phyloP scores from a whole-genome alignment of 768 basidiomycete genomes.

The Podaxis sp. region DNA sequence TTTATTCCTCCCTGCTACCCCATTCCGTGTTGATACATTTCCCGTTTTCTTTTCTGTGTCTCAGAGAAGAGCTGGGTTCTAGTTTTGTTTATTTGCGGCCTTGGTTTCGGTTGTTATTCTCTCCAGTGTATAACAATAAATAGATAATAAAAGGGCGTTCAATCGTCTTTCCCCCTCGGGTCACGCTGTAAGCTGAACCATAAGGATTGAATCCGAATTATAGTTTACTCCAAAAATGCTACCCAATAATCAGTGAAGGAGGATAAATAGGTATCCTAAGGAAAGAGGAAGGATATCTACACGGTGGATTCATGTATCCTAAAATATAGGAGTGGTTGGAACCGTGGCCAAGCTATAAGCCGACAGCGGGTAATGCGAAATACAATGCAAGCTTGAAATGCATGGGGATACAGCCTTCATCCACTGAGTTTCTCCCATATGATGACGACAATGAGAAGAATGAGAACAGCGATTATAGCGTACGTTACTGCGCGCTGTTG shows the following conservation, averaged over 20 bases:
- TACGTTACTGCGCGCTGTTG: slow-evolving; percentile 90
- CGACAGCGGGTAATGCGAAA: not conserved
- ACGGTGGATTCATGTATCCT: no score
- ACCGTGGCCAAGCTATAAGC: not conserved
- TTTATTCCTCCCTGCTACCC: not conserved
- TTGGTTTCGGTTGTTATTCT: not conserved
- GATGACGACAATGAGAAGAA: slow-evolving; percentile 80
- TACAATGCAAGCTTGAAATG: not conserved
- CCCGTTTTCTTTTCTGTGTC: not conserved
- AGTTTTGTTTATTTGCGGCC: not conserved
- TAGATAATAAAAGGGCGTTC: not conserved
- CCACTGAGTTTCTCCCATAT: slow-evolving; percentile 72
- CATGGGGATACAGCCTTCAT: not conserved
- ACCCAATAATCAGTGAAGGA: not conserved
- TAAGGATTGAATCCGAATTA: not conserved
- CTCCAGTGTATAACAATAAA: slow-evolving; percentile 9
- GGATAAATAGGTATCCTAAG: not conserved
- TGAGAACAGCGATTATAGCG: slow-evolving; percentile 81
- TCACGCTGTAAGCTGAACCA: not conserved
- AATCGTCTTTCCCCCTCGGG: not conserved
- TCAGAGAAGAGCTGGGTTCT: slow-evolving; percentile 6
- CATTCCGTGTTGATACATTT: slow-evolving; percentile 3
- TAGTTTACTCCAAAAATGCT: not conserved
- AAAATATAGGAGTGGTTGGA: no score
- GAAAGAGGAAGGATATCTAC: not conserved